phyloP scores from a whole-genome alignment of 2,329 filamentous ascomycete species.

The Cercospora berteroae region DNA sequence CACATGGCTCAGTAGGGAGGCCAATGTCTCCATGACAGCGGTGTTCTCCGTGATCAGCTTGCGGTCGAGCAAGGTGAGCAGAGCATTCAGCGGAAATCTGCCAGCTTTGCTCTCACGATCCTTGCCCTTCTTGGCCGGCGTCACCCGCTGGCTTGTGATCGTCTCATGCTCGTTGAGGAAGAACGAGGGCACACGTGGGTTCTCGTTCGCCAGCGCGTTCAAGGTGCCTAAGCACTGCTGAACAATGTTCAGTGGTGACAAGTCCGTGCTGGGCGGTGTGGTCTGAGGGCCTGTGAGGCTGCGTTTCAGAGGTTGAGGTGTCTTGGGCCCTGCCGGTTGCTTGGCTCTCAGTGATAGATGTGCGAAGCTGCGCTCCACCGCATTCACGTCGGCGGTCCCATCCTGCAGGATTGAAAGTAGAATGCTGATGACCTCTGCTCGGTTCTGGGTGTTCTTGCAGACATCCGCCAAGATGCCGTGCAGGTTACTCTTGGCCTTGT shows the following conservation, averaged over 20 bases:
- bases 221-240: conserved; percentile 90
- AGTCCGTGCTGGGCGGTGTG: conserved; percentile 63
- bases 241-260: conserved; percentile 90
- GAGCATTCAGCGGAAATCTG: conserved; percentile 87
- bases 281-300: conserved; percentile 60
- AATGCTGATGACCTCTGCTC: conserved; percentile 88
- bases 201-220: conserved; percentile 78
- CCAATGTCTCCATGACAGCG: conserved; percentile 91
- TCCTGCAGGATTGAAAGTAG: conserved; percentile 92
- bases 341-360: conserved; percentile 89
- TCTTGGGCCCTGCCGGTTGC: conserved; percentile 64
- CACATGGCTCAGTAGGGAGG: conserved; percentile 80
- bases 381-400: conserved; percentile 86
- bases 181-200: conserved; percentile 81
- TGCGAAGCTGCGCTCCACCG: conserved; percentile 92
- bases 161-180: conserved; percentile 95
- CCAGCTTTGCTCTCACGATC: conserved; percentile 77
- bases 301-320: conserved; percentile 76
- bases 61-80: conserved; percentile 85
- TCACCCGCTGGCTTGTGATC: conserved; percentile 60
- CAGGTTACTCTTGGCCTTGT: conserved; percentile 77
- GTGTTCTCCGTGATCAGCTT: conserved; percentile 95
- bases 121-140: conserved; percentile 76
- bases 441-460: conserved; percentile 94
- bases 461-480: conserved; percentile 87